Conservation (phyloP, 768 basidiomycete species). For the Boletus edulis region DNA sequence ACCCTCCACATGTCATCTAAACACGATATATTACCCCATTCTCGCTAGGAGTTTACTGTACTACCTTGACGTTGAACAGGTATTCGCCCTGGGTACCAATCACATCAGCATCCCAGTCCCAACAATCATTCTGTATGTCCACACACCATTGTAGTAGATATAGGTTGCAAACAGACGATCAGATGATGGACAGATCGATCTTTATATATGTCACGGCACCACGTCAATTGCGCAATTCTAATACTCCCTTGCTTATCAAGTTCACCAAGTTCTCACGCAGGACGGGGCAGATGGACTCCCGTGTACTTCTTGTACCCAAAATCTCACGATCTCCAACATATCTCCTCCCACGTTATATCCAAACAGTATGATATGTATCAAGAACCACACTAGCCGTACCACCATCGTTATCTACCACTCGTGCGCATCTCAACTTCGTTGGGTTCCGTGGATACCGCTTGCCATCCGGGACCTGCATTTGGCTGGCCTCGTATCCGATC, state of each 20-base stretch:
- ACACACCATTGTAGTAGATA: constrained; percentile 22
- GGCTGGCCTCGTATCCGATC: constrained; percentile 52
- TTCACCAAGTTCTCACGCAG: too few species aligned
- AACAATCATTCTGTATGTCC: not conserved
- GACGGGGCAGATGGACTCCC: too few species aligned
- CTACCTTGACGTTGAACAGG: constrained; percentile 79
- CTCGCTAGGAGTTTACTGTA: constrained; percentile 22
- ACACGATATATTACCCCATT: not conserved
- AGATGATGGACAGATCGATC: not conserved
- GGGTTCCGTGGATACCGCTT: constrained; percentile 68
- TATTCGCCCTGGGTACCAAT: constrained; percentile 37
- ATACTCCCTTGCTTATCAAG: too few species aligned
- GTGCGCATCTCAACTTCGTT: constrained; percentile 61
- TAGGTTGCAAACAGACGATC: constrained; percentile 1
- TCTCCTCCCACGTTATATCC: not conserved
- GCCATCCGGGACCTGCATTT: constrained; percentile 63
- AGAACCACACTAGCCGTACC: not conserved
- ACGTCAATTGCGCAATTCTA: too few species aligned
- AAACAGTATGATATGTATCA: not conserved
- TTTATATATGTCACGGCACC: constrained; percentile 1
- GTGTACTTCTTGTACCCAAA: not conserved
- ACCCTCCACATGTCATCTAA: constrained; percentile 86
- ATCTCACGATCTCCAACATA: constrained; percentile 7
- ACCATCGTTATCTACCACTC: constrained; percentile 6
- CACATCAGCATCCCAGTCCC: constrained; percentile 1